A percentile compares a stretch with the other conserved stretches of the same genome.
These are phyloP conservation scores for Coprinellus aureogranulatus DNA, from an alignment of 768 basidiomycete genomes.

Conservation along the genomic window DNA sequence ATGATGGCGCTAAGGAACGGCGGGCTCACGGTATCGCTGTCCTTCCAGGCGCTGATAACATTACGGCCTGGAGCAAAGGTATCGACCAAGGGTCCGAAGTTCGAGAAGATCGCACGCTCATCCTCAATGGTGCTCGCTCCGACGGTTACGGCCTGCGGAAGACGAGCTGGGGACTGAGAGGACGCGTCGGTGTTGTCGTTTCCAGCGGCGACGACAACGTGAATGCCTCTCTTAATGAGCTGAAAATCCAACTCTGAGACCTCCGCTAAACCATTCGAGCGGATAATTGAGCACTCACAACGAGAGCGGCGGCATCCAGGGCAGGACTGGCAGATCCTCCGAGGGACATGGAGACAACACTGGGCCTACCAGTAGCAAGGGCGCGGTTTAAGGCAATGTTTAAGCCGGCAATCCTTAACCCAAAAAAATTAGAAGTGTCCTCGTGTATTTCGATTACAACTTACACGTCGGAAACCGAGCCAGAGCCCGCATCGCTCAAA, in stretches of 20 bases:
- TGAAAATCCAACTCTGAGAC: neutral
- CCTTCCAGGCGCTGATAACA: conserved; percentile 31
- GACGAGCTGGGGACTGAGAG: conserved; percentile 33
- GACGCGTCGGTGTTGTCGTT: conserved; percentile 31
- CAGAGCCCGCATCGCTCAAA: conserved; percentile 24
- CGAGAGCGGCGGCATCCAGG: conserved; percentile 28
- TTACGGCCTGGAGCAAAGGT: conserved; percentile 39
- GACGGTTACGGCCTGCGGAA: conserved; percentile 35
- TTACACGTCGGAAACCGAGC: conserved; percentile 16
- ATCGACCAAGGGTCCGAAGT: conserved; percentile 42
- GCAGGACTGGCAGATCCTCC: conserved; percentile 24
- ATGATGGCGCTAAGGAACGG: neutral
- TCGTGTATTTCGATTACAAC: neutral
- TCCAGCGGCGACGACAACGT: conserved; percentile 35
- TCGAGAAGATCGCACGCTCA: conserved; percentile 34
- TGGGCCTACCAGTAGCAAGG: conserved; percentile 19
- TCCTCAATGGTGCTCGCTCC: conserved; percentile 38
- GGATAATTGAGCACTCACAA: conserved; percentile 9
- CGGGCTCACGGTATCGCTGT: conserved; percentile 16
- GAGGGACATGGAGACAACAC: conserved; percentile 31
- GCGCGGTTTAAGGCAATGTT: conserved; percentile 24
- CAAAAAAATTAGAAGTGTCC: neutral
- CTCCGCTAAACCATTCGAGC: too few species aligned
- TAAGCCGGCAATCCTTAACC: conserved; percentile 27
- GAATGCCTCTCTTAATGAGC: conserved; percentile 25